phyloP scores from a whole-genome alignment of 176 grass and related monocot species.

The Rhipidocladum racemiflorum region DNA sequence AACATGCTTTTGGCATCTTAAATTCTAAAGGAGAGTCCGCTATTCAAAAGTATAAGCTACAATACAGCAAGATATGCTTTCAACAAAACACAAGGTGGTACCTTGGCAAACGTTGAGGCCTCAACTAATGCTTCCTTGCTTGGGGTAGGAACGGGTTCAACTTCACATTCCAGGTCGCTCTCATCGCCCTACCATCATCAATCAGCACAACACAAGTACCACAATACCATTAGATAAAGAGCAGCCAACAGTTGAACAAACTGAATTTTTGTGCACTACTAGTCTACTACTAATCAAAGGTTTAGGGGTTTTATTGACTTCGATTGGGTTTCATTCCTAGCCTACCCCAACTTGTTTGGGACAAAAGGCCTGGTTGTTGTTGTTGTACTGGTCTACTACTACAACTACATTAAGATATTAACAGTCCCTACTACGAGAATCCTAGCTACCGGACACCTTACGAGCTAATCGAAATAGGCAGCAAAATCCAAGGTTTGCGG shows the following conservation, averaged over 20 bases:
- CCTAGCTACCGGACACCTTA: background rate
- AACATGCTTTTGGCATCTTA: constrained; percentile 3
- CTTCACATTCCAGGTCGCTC: constrained; percentile 82
- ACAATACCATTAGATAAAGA: background rate
- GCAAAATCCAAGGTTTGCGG: background rate
- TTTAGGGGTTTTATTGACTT: no score
- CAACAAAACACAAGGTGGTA: constrained; percentile 21
- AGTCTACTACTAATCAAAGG: background rate
- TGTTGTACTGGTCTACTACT: background rate
- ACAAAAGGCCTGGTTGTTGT: no score
- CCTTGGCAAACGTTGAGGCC: constrained; percentile 65
- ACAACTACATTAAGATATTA: background rate
- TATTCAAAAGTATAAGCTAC: background rate
- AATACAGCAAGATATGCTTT: background rate
- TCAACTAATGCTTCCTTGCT: constrained; percentile 51
- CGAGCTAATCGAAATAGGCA: background rate
- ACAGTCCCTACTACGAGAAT: background rate
- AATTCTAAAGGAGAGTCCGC: background rate
- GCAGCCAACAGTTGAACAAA: background rate
- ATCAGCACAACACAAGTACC: background rate
- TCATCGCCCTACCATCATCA: constrained; percentile 66
- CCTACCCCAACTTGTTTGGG: no score
- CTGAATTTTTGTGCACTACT: background rate
- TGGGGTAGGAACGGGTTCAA: constrained; percentile 58
- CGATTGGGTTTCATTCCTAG: no score